Conservation (phyloP, 2,329 filamentous ascomycete genomes). For the Neofusicoccum sp. region DNA sequence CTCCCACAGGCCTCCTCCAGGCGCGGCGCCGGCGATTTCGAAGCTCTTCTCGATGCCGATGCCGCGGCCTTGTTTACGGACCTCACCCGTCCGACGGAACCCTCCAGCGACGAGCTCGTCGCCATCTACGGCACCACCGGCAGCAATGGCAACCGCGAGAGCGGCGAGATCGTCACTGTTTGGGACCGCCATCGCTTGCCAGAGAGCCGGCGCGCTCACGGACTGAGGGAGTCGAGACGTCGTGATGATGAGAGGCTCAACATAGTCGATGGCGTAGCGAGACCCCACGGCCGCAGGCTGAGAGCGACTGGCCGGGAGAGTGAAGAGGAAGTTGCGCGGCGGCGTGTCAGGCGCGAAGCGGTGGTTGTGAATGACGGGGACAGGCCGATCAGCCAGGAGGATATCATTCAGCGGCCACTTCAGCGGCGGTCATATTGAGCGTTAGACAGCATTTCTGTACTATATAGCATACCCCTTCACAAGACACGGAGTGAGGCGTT, state of each 20-base stretch:
- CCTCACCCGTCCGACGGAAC: not conserved
- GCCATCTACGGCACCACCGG: not conserved
- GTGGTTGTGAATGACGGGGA: constrained; percentile 91
- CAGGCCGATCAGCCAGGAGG: constrained; percentile 69
- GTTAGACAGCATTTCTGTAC: not conserved
- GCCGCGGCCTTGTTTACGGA: not conserved
- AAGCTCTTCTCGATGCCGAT: not conserved
- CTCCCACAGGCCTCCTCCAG: not conserved
- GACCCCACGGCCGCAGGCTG: constrained; percentile 37
- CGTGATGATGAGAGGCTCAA: not conserved
- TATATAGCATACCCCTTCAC: not conserved
- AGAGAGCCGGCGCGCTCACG: constrained; percentile 6
- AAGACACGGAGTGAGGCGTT: not conserved
- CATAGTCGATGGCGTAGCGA: not conserved
- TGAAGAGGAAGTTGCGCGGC: constrained; percentile 69
- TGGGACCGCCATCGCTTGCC: constrained; percentile 4
- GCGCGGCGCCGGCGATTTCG: constrained; percentile 3
- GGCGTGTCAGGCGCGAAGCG: constrained; percentile 78
- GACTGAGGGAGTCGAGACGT: not conserved
- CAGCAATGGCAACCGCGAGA: not conserved
- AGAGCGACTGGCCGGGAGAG: constrained; percentile 51
- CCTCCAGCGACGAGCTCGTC: not conserved
- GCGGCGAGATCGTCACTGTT: not conserved
- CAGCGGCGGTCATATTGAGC: constrained; percentile 5
- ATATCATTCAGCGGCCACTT: constrained; percentile 68